Evolutionary conservation across 371 early-diverging fungal species (phyloP).

Genomic region (Quaeritorhiza haematococci): DNA sequence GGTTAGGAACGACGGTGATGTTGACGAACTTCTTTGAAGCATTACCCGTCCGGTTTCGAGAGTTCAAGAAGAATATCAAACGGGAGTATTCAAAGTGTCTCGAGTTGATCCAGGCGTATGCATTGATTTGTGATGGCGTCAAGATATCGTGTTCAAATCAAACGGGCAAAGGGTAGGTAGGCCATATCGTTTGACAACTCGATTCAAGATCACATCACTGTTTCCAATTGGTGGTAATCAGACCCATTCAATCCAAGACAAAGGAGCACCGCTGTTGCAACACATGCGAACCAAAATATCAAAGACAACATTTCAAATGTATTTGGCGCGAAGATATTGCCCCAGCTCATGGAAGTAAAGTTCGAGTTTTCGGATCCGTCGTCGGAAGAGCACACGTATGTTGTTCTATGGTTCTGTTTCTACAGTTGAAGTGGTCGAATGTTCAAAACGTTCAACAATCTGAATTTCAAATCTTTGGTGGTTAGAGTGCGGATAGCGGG

Average conservation of each 20-base stretch:
- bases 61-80: conserved; percentile 77
- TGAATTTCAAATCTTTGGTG: too few species aligned
- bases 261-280: conserved; percentile 37
- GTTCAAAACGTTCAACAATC: too few species aligned
- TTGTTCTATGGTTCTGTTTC: background rate
- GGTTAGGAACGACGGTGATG: conserved; percentile 81
- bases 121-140: conserved; percentile 63
- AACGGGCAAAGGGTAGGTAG: conserved; percentile 55
- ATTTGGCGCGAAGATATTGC: conserved; percentile 63
- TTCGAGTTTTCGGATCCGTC: conserved; percentile 9
- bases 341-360: conserved; percentile 47
- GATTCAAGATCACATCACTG: too few species aligned
- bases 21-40: conserved; percentile 73
- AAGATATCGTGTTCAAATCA: conserved; percentile 67
- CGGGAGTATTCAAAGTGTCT: conserved; percentile 76
- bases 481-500: too few species aligned
- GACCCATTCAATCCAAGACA: too few species aligned
- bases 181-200: background rate
- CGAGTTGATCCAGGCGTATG: conserved; percentile 81
- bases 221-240: too few species aligned
- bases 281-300: conserved; percentile 53
- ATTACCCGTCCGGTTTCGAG: conserved; percentile 85
- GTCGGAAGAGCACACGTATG: background rate
- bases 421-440: conserved; percentile 4
- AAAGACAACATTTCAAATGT: conserved; percentile 70